These are phyloP conservation scores for Paecilomyces variotii DNA, from an alignment of 2,329 filamentous ascomycete genomes.

Conservation along the genomic window DNA sequence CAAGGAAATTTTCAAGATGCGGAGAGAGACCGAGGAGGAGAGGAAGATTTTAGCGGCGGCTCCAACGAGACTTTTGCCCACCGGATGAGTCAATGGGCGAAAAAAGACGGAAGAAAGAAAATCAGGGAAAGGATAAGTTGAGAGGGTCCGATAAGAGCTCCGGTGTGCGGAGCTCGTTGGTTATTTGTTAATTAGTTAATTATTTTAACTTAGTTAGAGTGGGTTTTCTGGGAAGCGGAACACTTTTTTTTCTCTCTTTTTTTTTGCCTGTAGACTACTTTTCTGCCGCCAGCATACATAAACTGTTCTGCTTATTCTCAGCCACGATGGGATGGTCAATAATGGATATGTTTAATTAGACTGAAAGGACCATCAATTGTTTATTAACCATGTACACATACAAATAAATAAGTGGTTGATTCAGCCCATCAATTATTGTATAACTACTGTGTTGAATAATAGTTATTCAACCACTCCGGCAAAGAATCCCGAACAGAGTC, in stretches of 20 bases:
- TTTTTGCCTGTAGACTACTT: too few relatives aligned
- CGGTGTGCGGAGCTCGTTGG: conserved; percentile 18
- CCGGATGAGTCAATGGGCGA: neutral
- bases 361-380: too few relatives aligned
- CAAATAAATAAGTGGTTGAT: too few relatives aligned
- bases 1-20: neutral
- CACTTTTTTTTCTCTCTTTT: too few relatives aligned
- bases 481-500: neutral
- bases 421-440: too few relatives aligned
- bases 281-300: neutral
- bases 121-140: conserved; percentile 7
- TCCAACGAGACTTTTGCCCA: neutral
- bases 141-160: conserved; percentile 19
- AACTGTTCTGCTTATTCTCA: neutral
- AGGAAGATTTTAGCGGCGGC: neutral
- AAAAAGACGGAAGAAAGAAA: conserved; percentile 4
- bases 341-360: too few relatives aligned
- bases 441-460: too few relatives aligned
- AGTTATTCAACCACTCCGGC: neutral
- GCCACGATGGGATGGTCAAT: too few relatives aligned
- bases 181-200: too few relatives aligned
- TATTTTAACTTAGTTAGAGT: neutral
- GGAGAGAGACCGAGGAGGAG: neutral
- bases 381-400: too few relatives aligned
- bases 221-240: conserved; percentile 2